Evolutionary conservation across 768 basidiomycete genomes (phyloP), one percentile per base, ranked within the genome.

Genomic region (Jaapia argillacea): DNA sequence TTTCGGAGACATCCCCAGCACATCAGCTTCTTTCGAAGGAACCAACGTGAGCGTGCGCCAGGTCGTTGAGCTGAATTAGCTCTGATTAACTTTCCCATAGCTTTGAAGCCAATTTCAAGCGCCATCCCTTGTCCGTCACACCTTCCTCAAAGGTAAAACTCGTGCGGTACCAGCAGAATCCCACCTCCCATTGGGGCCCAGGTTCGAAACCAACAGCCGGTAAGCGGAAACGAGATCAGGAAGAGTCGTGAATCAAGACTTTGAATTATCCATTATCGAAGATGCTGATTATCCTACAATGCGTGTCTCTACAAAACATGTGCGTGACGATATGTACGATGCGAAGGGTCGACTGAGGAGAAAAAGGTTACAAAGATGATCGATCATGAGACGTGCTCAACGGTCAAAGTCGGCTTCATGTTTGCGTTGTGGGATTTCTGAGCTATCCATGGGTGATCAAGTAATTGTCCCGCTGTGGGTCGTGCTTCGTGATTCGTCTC

Each of bases 131-230:
- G 3, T 74, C 79, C 1, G 68, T 74, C 2, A 75, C 75, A 5
- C 61, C 72, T 12, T 72, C 79, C 4, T 74, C 75, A 16, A 76
- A 77, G 44, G 67, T 86, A 45, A 89, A 87, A 50, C 65, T 94
- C 5, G 85, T 93, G 1, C 72, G 90, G 28, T 96, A 93, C 62
- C 91, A 94, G 59, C 75, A 78, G 48, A 97, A 96, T 56, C 96
- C 94, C 4, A 71, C 78, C n/a, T 71, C 79, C 2, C 73, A 96
- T 58, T 99, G 96, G 96, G 94, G 94, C 0, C 96, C 94, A 0
- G 85, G 76, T 13, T 70, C 72, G 42, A 82, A 71, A 54, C 83
- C 85, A 3, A 63, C 54, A 18, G 58, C 60, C 21, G 62, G 63
- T n/a, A 55, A 74, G 57, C 60, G 71, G 39, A 75, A 73, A 50